A percentile compares a stretch with the other conserved stretches of the same genome.
These are phyloP conservation scores for Chenopodium quinoa DNA, from an alignment of 148 eudicot genomes.

Conservation along the genomic window DNA sequence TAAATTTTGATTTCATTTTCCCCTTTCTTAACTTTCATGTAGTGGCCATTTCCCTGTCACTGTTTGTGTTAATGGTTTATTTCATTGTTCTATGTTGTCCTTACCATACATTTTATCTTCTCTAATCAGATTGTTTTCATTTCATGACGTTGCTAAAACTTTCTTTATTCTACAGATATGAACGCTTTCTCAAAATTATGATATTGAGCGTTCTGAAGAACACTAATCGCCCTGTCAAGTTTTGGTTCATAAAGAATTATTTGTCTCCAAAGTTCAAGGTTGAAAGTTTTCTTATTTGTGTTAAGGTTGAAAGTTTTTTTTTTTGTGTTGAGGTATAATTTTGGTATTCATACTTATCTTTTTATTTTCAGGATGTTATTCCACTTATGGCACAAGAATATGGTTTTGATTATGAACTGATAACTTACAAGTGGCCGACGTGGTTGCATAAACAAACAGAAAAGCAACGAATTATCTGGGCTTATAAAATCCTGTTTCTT, in stretches of 20 bases:
- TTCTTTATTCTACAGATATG: slow-evolving; percentile 62
- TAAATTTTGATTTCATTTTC: neutral
- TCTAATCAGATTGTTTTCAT: neutral
- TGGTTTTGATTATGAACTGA: slow-evolving; percentile 86
- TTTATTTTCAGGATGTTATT: slow-evolving; percentile 69
- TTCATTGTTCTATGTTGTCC: neutral
- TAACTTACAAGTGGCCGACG: slow-evolving; percentile 97
- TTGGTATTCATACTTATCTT: neutral
- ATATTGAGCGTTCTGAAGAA: slow-evolving; percentile 85
- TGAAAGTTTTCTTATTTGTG: slow-evolving; percentile 13
- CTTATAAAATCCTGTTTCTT: slow-evolving; percentile 91
- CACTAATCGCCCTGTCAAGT: slow-evolving; percentile 89
- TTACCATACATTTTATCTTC: neutral
- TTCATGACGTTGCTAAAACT: neutral
- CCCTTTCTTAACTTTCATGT: neutral
- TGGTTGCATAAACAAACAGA: slow-evolving; percentile 97
- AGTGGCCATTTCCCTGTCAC: too few relatives aligned
- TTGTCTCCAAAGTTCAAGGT: slow-evolving; percentile 98
- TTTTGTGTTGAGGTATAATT: neutral
- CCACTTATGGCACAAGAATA: slow-evolving; percentile 94
- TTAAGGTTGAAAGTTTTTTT: neutral
- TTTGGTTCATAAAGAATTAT: slow-evolving; percentile 97
- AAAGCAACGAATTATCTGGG: slow-evolving; percentile 96
- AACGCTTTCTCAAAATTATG: slow-evolving; percentile 94
- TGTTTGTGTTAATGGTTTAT: neutral